These are phyloP conservation scores for Chrysanthemum seticuspe DNA, from an alignment of 129 eudicot genomes.

Conservation along the genomic window DNA sequence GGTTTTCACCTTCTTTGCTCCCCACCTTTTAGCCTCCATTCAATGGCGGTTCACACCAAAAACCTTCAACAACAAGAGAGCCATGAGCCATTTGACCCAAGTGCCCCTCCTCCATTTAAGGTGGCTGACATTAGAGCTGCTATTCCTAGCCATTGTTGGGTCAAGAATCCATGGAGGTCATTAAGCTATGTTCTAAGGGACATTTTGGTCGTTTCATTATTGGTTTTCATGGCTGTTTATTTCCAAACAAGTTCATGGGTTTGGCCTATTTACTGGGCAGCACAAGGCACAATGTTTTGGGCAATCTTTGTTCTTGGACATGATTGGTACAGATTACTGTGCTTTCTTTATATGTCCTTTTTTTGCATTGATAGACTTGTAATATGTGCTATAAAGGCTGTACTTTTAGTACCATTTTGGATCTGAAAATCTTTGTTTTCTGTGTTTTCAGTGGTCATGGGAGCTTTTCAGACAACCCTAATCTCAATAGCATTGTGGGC, in stretches of 20 bases:
- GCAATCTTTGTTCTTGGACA: slow-evolving; percentile 87
- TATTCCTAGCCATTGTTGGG: slow-evolving; percentile 51
- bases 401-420: slow-evolving; percentile 2
- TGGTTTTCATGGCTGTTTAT: slow-evolving; percentile 42
- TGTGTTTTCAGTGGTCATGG: slow-evolving; percentile 67
- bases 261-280: slow-evolving; percentile 81
- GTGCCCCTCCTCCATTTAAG: slow-evolving; percentile 48
- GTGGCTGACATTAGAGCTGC: slow-evolving; percentile 45
- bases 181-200: slow-evolving; percentile 44
- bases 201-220: slow-evolving; percentile 34
- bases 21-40: slow-evolving; percentile 21
- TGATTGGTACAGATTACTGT: slow-evolving; percentile 50
- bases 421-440: slow-evolving; percentile 20
- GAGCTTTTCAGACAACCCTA: slow-evolving; percentile 68
- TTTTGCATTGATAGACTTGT: slow-evolving; percentile 20
- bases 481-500: slow-evolving; percentile 64
- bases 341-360: not conserved
- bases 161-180: slow-evolving; percentile 43
- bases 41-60: slow-evolving; percentile 34
- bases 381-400: not conserved
- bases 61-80: not conserved
- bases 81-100: slow-evolving; percentile 35
- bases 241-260: slow-evolving; percentile 39
- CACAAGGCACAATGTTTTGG: slow-evolving; percentile 89
- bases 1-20: slow-evolving; percentile 2